Conservation (phyloP, 192 early-diverging fungal species). For the Coemansia furcata region DNA sequence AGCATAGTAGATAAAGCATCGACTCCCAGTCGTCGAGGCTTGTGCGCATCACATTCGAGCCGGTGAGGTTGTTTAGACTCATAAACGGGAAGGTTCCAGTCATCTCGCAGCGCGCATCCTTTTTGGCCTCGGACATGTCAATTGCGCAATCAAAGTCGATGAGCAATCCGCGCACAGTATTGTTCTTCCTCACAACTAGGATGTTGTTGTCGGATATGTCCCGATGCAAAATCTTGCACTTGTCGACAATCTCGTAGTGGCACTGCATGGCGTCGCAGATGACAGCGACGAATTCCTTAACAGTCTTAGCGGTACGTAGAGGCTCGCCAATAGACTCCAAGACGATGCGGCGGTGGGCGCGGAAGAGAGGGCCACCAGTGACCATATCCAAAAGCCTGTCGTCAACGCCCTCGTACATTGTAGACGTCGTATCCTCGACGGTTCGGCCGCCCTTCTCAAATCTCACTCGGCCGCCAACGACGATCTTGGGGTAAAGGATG, state of each 20-base stretch:
- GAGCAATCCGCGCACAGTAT: conserved; percentile 6
- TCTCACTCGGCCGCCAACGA: background rate
- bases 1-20: background rate
- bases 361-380: background rate
- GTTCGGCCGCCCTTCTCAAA: background rate
- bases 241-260: conserved; percentile 6
- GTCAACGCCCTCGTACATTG: background rate
- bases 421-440: background rate
- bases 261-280: conserved; percentile 21
- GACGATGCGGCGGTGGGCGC: conserved; percentile 10
- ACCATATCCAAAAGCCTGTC: background rate
- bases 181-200: conserved; percentile 4
- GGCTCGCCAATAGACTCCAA: conserved; percentile 10
- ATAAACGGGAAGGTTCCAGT: conserved; percentile 17
- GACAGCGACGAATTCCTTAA: conserved; percentile 16
- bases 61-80: conserved; percentile 24
- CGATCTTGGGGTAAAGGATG: background rate
- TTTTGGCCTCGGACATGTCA: background rate
- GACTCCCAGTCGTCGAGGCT: conserved; percentile 20
- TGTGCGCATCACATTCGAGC: background rate
- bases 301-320: background rate
- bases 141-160: conserved; percentile 35
- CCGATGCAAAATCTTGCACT: conserved; percentile 24
- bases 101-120: background rate
- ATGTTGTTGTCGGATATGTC: conserved; percentile 30